Percentiles rank a stretch among this genome's conserved stretches.
Evolutionary conservation across 768 basidiomycete genomes (phyloP).

Genomic region (Crassisporium funariophilum): DNA sequence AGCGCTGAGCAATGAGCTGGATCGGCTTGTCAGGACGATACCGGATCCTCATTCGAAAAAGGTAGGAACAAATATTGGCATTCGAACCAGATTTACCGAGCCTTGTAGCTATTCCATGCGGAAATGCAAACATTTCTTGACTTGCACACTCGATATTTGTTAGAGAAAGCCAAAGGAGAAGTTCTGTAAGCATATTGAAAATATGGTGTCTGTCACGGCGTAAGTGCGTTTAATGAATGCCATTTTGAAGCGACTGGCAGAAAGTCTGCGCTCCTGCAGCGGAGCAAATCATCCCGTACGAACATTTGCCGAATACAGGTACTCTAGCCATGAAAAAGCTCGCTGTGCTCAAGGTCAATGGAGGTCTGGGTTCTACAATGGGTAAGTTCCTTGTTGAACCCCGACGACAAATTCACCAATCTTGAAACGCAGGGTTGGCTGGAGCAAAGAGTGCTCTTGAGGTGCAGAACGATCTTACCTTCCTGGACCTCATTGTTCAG

Average conservation of each 20-base stretch:
- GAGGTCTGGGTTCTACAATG: constrained; percentile 85
- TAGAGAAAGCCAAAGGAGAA: constrained; percentile 66
- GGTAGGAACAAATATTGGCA: constrained; percentile 34
- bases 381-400: constrained; percentile 38
- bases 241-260: constrained; percentile 60
- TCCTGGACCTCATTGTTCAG: constrained; percentile 81
- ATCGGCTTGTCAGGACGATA: constrained; percentile 63
- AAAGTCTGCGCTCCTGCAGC: constrained; percentile 68
- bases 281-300: constrained; percentile 73
- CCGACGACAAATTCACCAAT: too few species aligned
- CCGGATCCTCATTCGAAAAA: constrained; percentile 58
- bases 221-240: constrained; percentile 42
- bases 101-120: constrained; percentile 59
- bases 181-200: constrained; percentile 56
- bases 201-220: constrained; percentile 60
- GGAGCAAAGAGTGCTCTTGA: constrained; percentile 85
- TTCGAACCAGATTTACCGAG: neutral
- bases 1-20: constrained; percentile 69
- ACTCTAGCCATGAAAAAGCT: constrained; percentile 68
- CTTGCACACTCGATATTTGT: constrained; percentile 79
- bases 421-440: too few species aligned
- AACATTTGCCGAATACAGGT: constrained; percentile 56
- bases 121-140: constrained; percentile 88
- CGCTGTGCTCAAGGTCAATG: constrained; percentile 87
- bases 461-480: constrained; percentile 86